Conservation (phyloP, 768 basidiomycete genomes). For the Psilocybe cubensis region DNA sequence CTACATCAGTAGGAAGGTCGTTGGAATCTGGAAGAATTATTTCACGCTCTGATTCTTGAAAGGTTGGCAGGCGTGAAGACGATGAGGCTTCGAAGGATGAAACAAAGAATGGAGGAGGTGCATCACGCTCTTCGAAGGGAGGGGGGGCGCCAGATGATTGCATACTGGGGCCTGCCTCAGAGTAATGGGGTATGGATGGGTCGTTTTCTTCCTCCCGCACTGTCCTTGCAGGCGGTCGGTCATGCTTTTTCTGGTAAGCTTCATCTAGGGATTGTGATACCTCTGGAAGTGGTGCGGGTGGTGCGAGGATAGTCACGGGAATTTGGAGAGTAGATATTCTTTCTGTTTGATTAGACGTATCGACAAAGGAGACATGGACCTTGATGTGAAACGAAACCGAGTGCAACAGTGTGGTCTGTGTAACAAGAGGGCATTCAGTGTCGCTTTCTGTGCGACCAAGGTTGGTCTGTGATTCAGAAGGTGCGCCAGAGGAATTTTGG, state of each 20-base stretch:
- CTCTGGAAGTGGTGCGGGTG: slow-evolving; percentile 79
- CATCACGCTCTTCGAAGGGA: slow-evolving; percentile 84
- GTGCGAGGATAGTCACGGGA: slow-evolving; percentile 73
- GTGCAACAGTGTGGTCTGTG: slow-evolving; percentile 84
- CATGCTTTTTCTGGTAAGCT: slow-evolving; percentile 89
- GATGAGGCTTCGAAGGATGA: slow-evolving; percentile 61
- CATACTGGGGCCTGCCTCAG: slow-evolving; percentile 78
- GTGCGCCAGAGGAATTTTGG: slow-evolving; percentile 51
- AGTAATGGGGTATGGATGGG: slow-evolving; percentile 62
- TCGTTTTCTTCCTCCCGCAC: slow-evolving; percentile 72
- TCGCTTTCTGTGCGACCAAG: slow-evolving; percentile 57
- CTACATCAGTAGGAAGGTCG: slow-evolving; percentile 35
- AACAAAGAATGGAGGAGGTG: slow-evolving; percentile 74
- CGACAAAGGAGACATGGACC: slow-evolving; percentile 78
- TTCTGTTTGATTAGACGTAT: slow-evolving; percentile 69
- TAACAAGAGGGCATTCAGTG: slow-evolving; percentile 73
- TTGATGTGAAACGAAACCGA: slow-evolving; percentile 77
- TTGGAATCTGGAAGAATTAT: slow-evolving; percentile 64
- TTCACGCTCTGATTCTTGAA: slow-evolving; percentile 81
- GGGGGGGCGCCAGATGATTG: slow-evolving; percentile 70
- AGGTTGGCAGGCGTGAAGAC: slow-evolving; percentile 66
- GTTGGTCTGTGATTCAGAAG: slow-evolving; percentile 51
- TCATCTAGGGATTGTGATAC: slow-evolving; percentile 71
- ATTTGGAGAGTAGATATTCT: slow-evolving; percentile 65
- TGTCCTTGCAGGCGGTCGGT: slow-evolving; percentile 75